Evolutionary conservation across 1,284 basidiomycete genomes (phyloP), one percentile per base, ranked within the genome.

Genomic region (Coniferiporia sulphurascens): DNA sequence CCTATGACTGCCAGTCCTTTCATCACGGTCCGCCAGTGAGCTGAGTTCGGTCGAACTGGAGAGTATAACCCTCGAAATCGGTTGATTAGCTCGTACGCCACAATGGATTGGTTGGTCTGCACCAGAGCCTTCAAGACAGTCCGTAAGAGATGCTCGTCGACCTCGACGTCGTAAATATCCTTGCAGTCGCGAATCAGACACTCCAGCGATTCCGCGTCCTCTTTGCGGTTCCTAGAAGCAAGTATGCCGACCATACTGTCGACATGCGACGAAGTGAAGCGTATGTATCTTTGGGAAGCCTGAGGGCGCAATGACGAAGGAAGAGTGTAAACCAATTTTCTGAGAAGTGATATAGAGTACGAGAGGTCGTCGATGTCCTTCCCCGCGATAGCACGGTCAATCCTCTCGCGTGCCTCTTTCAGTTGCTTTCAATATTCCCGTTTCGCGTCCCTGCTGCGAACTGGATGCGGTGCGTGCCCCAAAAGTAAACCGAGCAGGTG

Each of bases 1-100:
- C 59, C 59, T 12, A 41, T 34, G n/a, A 41, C 22, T 27, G 55
- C 36, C 15, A 61, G 51, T 1, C 50, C 59, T 10, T 38, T 32
- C 59, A 61, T 61, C 9, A 52, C 50, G 22, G 17, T 35, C 19
- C 19, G 35, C 49, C 55, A 61, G 45, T 60, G 59, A 34, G 48
- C 19, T 19, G 53, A 45, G 41, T 60, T 55, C 27, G 48, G 59
- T 19, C 52, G 53, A 17, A 60, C 50, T 4, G 41, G 34, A 5
- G 48, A 41, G 15, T 45, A 50, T 22, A 51, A 52, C 27, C 27
- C 45, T 19, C 44, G 38, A 22, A 55, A 51, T 21, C 19, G 17
- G 22, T 43, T 34, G 22, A 60, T 34, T 13, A 55, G 38, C 43
- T 50, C 59, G 46, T 60, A 55, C 17, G 59, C 59, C 9, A 51